A percentile compares a stretch with the other conserved stretches of the same genome.
Evolutionary conservation across 352 stramenopile genomes (phyloP).

Genomic region (Phytophthora nicotianae): DNA sequence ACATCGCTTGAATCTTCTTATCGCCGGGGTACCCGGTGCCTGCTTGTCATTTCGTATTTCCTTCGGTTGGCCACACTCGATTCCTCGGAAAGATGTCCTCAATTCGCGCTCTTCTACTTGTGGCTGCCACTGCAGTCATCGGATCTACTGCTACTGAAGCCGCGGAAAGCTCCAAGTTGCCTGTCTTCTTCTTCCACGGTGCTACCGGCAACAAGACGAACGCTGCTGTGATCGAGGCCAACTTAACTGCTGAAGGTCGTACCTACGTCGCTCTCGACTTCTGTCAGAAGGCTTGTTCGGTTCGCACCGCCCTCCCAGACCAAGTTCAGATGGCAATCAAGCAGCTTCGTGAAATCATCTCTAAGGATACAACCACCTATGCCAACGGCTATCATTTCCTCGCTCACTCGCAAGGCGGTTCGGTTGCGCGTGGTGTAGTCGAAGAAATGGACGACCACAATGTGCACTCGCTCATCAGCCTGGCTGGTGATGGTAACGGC

Average conservation of each 20-base stretch:
- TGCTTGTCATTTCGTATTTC: constrained; percentile 11
- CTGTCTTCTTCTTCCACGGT: constrained; percentile 65
- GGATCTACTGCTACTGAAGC: constrained; percentile 22
- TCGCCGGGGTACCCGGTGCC: too few relatives aligned
- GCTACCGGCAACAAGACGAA: constrained; percentile 42
- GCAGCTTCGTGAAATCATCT: constrained; percentile 48
- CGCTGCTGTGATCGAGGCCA: constrained; percentile 39
- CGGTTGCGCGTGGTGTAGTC: constrained; percentile 51
- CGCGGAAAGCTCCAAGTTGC: constrained; percentile 31
- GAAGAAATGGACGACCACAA: constrained; percentile 68
- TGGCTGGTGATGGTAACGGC: constrained; percentile 52
- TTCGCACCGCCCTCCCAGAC: constrained; percentile 32
- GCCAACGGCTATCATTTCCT: constrained; percentile 60
- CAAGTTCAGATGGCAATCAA: constrained; percentile 58
- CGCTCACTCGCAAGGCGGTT: constrained; percentile 53
- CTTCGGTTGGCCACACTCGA: constrained; percentile 4
- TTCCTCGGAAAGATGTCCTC: constrained; percentile 22
- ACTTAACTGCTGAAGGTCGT: constrained; percentile 45
- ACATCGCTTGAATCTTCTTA: too few relatives aligned
- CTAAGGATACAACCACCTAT: constrained; percentile 36
- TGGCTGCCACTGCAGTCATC: constrained; percentile 12
- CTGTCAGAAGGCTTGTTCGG: constrained; percentile 48
- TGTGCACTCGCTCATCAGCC: constrained; percentile 48
- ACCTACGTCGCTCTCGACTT: constrained; percentile 53
- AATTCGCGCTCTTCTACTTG: constrained; percentile 21